Conservation (phyloP, 495 filamentous ascomycete genomes). For the Cercophora newfieldiana region DNA sequence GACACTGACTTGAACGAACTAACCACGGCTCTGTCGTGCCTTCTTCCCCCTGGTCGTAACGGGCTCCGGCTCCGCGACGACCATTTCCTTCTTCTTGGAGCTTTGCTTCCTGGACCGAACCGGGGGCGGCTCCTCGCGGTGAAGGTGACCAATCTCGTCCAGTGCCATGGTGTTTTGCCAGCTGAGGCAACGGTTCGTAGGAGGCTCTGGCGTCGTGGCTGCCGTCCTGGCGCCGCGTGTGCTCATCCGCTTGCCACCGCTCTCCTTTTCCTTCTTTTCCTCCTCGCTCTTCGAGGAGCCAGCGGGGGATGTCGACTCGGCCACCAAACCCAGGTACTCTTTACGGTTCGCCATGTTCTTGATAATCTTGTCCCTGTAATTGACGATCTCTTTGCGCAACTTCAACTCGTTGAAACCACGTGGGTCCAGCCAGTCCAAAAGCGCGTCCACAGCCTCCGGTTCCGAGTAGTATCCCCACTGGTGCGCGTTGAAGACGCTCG, state of each 20-base stretch:
- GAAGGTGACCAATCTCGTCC: slow-evolving; percentile 75
- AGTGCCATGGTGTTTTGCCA: slow-evolving; percentile 83
- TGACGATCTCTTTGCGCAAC: slow-evolving; percentile 78
- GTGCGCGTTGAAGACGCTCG: slow-evolving; percentile 69
- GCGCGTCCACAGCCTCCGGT: slow-evolving; percentile 68
- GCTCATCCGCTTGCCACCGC: slow-evolving; percentile 62
- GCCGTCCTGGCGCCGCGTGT: slow-evolving; percentile 69
- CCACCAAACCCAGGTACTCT: slow-evolving; percentile 59
- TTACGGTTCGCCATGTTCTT: slow-evolving; percentile 77
- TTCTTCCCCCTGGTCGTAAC: slow-evolving; percentile 25
- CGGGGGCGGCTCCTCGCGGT: slow-evolving; percentile 72
- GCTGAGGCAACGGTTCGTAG: slow-evolving; percentile 66
- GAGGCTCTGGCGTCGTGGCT: slow-evolving; percentile 51
- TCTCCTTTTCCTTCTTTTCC: slow-evolving; percentile 34
- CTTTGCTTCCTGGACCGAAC: slow-evolving; percentile 59
- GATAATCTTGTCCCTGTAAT: slow-evolving; percentile 74
- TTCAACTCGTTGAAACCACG: slow-evolving; percentile 81
- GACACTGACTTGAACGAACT: background rate
- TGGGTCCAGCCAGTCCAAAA: slow-evolving; percentile 85
- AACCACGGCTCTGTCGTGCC: slow-evolving; percentile 16
- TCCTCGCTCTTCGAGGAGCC: slow-evolving; percentile 51
- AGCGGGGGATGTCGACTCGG: slow-evolving; percentile 33
- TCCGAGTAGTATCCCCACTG: slow-evolving; percentile 94
- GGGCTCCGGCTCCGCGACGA: slow-evolving; percentile 21
- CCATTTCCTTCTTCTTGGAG: slow-evolving; percentile 33